Conservation (phyloP, 176 grass and related monocot genomes). For the Cenchrus purpureus region DNA sequence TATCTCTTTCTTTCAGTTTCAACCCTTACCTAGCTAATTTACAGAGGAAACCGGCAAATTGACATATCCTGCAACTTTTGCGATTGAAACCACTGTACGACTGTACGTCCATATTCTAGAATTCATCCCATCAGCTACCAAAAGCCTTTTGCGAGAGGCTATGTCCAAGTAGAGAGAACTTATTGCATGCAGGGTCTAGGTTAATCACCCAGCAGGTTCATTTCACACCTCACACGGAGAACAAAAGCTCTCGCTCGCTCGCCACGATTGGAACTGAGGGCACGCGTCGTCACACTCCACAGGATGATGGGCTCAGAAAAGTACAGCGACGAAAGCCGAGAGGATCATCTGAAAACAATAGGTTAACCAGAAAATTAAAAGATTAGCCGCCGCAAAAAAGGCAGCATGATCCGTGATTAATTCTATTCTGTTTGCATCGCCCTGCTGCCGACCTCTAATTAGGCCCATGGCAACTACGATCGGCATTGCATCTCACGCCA, state of each 20-base stretch:
- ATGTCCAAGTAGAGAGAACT: neutral
- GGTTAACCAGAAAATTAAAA: neutral
- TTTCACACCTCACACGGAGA: neutral
- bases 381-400: neutral
- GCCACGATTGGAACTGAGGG: neutral
- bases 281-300: neutral
- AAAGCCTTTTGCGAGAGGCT: neutral
- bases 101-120: neutral
- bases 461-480: neutral
- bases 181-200: too few relatives aligned
- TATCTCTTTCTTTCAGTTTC: neutral
- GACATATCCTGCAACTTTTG: neutral
- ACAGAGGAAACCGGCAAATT: neutral
- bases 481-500: neutral
- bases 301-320: conserved; percentile 10
- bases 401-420: neutral
- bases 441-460: neutral
- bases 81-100: neutral
- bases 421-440: neutral
- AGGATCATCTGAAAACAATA: conserved; percentile 10
- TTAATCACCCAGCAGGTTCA: neutral
- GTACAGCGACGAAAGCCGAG: neutral
- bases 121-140: neutral
- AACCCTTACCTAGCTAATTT: neutral
- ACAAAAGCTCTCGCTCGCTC: neutral